Evolutionary conservation across 257 asterid species (phyloP).

Genomic region (Solanum bukasovii): DNA sequence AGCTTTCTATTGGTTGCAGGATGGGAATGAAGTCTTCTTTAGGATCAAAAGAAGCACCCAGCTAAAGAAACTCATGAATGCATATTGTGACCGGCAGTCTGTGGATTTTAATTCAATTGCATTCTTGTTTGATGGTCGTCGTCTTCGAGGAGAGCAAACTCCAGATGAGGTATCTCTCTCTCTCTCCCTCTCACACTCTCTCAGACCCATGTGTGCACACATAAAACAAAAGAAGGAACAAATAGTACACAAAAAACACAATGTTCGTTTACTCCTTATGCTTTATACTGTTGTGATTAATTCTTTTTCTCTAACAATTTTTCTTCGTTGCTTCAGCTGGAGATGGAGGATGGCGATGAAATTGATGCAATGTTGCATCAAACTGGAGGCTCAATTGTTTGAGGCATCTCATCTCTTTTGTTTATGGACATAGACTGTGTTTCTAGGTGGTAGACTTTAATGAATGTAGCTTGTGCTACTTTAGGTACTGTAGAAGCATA

Average conservation of each 20-base stretch:
- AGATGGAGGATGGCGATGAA: constrained; percentile 42
- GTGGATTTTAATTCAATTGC: constrained; percentile 27
- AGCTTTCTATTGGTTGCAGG: constrained; percentile 7
- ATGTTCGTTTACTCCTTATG: background rate
- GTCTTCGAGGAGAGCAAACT: constrained; percentile 31
- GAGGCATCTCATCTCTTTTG: background rate
- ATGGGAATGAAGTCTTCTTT: constrained; percentile 34
- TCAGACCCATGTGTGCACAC: background rate
- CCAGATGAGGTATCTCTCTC: constrained; percentile 23
- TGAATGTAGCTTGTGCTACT: background rate
- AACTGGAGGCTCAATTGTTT: constrained; percentile 11
- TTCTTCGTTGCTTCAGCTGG: constrained; percentile 8
- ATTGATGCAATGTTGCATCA: constrained; percentile 35
- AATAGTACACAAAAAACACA: background rate
- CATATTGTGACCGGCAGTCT: constrained; percentile 33
- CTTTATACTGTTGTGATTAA: background rate
- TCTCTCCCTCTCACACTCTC: background rate
- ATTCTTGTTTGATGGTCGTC: constrained; percentile 35
- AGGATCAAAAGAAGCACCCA: constrained; percentile 37
- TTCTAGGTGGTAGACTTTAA: background rate
- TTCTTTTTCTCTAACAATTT: background rate
- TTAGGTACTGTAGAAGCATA: background rate
- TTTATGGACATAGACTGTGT: background rate
- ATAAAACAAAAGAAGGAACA: background rate
- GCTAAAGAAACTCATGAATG: constrained; percentile 35